Conservation (phyloP, 805 yeast genomes). For the Candida sakaeoensis region DNA sequence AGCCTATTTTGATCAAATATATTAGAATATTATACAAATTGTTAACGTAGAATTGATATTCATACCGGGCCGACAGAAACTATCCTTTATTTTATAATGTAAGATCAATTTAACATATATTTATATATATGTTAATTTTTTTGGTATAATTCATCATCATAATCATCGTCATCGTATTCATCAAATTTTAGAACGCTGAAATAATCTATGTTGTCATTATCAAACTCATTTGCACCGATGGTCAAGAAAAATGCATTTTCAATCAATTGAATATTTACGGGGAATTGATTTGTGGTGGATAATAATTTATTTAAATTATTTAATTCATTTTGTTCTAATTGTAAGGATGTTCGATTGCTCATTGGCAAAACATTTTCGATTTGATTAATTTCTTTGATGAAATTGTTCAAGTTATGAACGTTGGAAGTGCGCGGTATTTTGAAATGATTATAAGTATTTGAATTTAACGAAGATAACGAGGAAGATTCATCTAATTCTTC, state of each 20-base stretch:
- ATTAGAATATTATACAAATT: too few species aligned
- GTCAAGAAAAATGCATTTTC: constrained; percentile 19
- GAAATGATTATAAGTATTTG: not conserved
- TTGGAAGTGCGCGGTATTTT: constrained; percentile 15
- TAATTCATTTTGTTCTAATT: constrained; percentile 17
- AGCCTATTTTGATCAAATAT: too few species aligned
- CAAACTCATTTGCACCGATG: constrained; percentile 4
- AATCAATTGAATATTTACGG: constrained; percentile 13
- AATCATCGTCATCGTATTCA: constrained; percentile 9
- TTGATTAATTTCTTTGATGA: constrained; percentile 12
- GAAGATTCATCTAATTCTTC: too few species aligned
- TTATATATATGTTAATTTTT: not conserved
- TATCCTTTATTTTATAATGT: too few species aligned
- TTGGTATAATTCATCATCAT: constrained; percentile 7
- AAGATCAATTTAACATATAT: too few species aligned
- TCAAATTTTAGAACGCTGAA: constrained; percentile 12
- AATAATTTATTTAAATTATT: constrained; percentile 3
- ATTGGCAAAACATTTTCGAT: constrained; percentile 13
- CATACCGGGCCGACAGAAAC: too few species aligned
- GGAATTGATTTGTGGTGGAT: constrained; percentile 7
- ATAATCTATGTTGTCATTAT: constrained; percentile 14
- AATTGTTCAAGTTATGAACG: constrained; percentile 15
- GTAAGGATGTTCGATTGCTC: constrained; percentile 19
- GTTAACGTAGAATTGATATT: too few species aligned
- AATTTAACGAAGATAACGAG: not conserved